These are phyloP conservation scores for Melastoma candidum DNA, from an alignment of 441 rosid species.

Conservation along the genomic window DNA sequence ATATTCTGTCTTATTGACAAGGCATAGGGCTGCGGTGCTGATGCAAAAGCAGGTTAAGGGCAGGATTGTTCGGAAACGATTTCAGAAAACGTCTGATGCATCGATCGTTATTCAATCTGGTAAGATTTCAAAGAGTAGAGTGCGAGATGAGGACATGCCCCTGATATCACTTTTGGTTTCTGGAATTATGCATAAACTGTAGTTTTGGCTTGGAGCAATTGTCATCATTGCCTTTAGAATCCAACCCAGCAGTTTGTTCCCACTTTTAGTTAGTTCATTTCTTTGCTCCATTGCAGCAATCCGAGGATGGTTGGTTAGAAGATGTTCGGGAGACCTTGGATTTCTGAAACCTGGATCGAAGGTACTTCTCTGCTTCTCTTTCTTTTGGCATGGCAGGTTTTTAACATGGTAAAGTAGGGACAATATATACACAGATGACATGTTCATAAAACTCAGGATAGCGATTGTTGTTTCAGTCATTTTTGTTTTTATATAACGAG, in stretches of 20 bases:
- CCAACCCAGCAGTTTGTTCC: too few relatives aligned
- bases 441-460: too few relatives aligned
- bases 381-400: too few relatives aligned
- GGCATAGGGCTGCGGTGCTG: conserved; percentile 77
- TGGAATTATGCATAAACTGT: too few relatives aligned
- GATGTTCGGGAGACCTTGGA: conserved; percentile 79
- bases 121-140: conserved; percentile 10
- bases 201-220: too few relatives aligned
- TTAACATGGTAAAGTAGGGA: too few relatives aligned
- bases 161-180: too few relatives aligned
- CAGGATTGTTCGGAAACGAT: conserved; percentile 34
- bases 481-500: too few relatives aligned
- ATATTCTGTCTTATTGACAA: conserved; percentile 42
- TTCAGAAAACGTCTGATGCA: conserved; percentile 38
- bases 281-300: conserved; percentile 36
- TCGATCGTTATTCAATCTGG: conserved; percentile 78
- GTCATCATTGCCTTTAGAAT: too few relatives aligned
- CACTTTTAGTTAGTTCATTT: not conserved
- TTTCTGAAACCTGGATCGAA: conserved; percentile 42
- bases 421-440: too few relatives aligned
- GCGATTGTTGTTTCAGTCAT: too few relatives aligned
- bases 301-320: conserved; percentile 95
- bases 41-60: conserved; percentile 67
- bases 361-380: conserved; percentile 27
- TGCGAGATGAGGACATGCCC: too few relatives aligned